Base-by-base conservation (phyloP, 192 early-diverging fungal genomes). In the Backusella luteola region DNA sequence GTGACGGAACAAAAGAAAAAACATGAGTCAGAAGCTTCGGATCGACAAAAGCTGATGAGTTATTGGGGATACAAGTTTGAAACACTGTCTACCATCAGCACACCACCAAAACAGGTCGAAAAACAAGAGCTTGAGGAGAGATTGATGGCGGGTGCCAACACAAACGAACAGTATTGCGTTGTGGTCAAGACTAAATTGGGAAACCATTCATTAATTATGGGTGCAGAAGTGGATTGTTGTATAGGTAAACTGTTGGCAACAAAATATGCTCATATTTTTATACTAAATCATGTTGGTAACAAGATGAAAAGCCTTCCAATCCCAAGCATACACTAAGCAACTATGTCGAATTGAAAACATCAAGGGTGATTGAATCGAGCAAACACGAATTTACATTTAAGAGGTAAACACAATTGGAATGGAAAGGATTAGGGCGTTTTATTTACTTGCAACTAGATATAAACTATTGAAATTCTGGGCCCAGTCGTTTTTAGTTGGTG, bases 21-120 rank as follows among this genome's bases (percentile, higher is more conserved):
- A 6, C 71, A 77, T 5, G 79, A 86, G n/a, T 73, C 41, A 12
- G 86, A 85, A 35, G 49, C 71, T 15, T 79, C 83, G 8, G 88
- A 89, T 11, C 49, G 85, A 46, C 89, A 94, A 73, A 87, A 89
- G 63, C 77, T 91, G 34, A 89, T 95, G 90, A 90, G 82, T 42
- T 98, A 96, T 75, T 93, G 91, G 87, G 96, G 97, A 0, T 98
- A 99, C 84, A 89, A 88, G 73, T 98, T 97, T 78, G 97, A 99
- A 80, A 87, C 86, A 2, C 84, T 96, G 11, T 89, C 86, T 44
- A 94, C 92, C 0, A 70, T 94, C 11, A 81, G 84, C 34, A 86
- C 82, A 17, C 88, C 90, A 21, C 87, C 94, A 0, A 71, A 79
- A 6, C n/a, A 83, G 46, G 76, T 83, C 0, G 68, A 79, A 19